phyloP scores from a whole-genome alignment of 768 basidiomycete genomes.

The Naganishia antarctica region DNA sequence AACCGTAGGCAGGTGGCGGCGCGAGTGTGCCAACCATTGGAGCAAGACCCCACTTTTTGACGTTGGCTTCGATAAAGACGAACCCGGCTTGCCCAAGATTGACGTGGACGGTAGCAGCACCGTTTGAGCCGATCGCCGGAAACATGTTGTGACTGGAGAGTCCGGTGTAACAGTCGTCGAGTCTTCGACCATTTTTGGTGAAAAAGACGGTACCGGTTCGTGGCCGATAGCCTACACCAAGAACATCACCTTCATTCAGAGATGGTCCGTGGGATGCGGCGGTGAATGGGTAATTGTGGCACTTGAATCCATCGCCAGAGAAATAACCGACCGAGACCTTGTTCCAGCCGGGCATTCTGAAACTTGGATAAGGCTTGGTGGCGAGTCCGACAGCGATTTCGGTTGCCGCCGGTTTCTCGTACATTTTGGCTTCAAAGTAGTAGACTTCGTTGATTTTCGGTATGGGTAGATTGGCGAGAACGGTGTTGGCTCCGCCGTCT shows the following conservation, averaged over 20 bases:
- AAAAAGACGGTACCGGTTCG: conserved; percentile 98
- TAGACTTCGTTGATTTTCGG: conserved; percentile 98
- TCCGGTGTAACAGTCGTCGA: conserved; percentile 91
- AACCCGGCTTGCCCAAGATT: conserved; percentile 97
- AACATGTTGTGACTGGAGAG: conserved; percentile 88
- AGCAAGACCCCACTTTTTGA: conserved; percentile 99
- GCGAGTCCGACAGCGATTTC: conserved; percentile 88
- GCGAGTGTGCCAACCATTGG: conserved; percentile 95
- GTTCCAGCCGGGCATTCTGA: conserved; percentile 80
- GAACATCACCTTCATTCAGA: conserved; percentile 88
- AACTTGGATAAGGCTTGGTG: conserved; percentile 93
- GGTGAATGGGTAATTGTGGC: conserved; percentile 94
- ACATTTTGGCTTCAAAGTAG: conserved; percentile 99
- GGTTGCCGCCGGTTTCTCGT: conserved; percentile 82
- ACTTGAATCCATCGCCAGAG: conserved; percentile 85
- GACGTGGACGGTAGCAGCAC: conserved; percentile 92
- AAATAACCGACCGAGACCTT: conserved; percentile 90
- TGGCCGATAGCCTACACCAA: conserved; percentile 93
- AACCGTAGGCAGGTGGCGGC: conserved; percentile 95
- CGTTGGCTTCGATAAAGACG: conserved; percentile 98
- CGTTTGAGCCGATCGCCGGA: conserved; percentile 93
- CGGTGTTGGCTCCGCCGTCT: conserved; percentile 85
- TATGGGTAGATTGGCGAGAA: conserved; percentile 92
- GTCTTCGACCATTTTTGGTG: conserved; percentile 93
- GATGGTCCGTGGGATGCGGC: conserved; percentile 72